Evolutionary conservation across 176 grass and related monocot genomes (phyloP).

Genomic region (Luzula sylvatica): DNA sequence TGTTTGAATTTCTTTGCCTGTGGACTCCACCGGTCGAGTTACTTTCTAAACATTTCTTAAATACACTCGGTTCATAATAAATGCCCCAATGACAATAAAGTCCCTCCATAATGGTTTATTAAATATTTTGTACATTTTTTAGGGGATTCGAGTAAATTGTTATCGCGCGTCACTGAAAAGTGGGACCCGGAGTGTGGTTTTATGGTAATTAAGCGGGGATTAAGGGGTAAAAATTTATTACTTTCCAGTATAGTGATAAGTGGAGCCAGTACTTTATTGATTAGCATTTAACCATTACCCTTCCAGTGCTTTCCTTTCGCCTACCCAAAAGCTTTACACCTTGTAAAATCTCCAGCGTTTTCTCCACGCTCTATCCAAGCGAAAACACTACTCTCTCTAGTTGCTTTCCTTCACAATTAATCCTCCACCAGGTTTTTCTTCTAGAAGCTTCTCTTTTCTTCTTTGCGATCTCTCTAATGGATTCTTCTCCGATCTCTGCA

Average conservation of each 20-base stretch:
- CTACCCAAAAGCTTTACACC: not conserved
- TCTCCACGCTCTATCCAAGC: not conserved
- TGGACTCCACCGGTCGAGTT: not conserved
- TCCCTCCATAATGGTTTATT: not conserved
- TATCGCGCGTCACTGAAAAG: too few species aligned
- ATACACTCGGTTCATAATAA: not conserved
- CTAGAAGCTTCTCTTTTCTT: conserved; percentile 4
- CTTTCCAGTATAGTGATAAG: not conserved
- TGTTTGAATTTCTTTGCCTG: conserved; percentile 32
- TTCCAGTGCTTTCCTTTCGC: not conserved
- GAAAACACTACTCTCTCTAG: not conserved
- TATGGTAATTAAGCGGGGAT: too few species aligned
- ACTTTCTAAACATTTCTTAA: not conserved
- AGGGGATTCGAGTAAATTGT: too few species aligned
- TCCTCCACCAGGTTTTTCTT: not conserved
- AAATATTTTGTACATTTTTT: too few species aligned
- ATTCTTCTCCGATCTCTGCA: conserved; percentile 4
- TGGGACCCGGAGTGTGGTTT: too few species aligned
- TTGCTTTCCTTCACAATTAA: not conserved
- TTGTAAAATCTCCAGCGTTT: conserved; percentile 18
- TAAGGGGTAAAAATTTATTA: not conserved
- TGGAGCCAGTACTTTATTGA: not conserved
- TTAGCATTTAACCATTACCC: conserved; percentile 18
- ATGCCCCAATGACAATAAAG: not conserved
- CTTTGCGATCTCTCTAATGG: conserved; percentile 8